Evolutionary conservation across 768 basidiomycete genomes (phyloP).

Genomic region (Collybiopsis confluens): DNA sequence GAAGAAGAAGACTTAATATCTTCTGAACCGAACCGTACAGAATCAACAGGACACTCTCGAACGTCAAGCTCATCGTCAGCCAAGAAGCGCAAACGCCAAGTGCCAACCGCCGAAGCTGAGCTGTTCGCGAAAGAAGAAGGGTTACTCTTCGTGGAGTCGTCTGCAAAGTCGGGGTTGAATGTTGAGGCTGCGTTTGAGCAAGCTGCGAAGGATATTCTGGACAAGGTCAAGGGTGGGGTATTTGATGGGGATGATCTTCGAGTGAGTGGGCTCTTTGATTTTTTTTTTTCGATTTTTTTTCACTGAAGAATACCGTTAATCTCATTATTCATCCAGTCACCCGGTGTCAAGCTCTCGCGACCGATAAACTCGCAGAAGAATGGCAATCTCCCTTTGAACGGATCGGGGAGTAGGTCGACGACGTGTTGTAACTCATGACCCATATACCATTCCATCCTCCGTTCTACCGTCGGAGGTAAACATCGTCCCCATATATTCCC

Average conservation of each 20-base stretch:
- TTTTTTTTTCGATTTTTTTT: not conserved
- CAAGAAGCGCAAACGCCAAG: not conserved
- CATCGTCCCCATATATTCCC: too few relatives aligned
- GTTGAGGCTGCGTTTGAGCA: slow-evolving; percentile 76
- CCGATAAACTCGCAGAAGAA: slow-evolving; percentile 26
- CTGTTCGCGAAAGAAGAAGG: slow-evolving; percentile 75
- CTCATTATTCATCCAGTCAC: slow-evolving; percentile 36
- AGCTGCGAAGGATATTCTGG: slow-evolving; percentile 70
- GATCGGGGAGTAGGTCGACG: not conserved
- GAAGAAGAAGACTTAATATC: slow-evolving; percentile 25
- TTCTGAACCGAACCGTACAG: slow-evolving; percentile 1
- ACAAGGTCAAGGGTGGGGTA: slow-evolving; percentile 71
- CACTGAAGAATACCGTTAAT: too few relatives aligned
- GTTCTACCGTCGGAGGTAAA: too few relatives aligned
- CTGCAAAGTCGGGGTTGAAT: slow-evolving; percentile 80
- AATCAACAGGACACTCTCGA: not conserved
- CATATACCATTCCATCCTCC: not conserved
- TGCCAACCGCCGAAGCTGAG: slow-evolving; percentile 60
- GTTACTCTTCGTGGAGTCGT: slow-evolving; percentile 83
- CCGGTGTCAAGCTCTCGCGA: slow-evolving; percentile 60
- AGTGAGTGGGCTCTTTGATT: slow-evolving; percentile 56
- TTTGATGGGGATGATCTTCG: slow-evolving; percentile 65
- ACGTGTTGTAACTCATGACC: not conserved
- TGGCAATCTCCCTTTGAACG: not conserved
- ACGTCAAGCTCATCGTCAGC: not conserved